A percentile compares a stretch with the other conserved stretches of the same genome.
Conservation (phyloP, 2,329 filamentous ascomycete genomes). For the Macrophomina phaseolina region DNA sequence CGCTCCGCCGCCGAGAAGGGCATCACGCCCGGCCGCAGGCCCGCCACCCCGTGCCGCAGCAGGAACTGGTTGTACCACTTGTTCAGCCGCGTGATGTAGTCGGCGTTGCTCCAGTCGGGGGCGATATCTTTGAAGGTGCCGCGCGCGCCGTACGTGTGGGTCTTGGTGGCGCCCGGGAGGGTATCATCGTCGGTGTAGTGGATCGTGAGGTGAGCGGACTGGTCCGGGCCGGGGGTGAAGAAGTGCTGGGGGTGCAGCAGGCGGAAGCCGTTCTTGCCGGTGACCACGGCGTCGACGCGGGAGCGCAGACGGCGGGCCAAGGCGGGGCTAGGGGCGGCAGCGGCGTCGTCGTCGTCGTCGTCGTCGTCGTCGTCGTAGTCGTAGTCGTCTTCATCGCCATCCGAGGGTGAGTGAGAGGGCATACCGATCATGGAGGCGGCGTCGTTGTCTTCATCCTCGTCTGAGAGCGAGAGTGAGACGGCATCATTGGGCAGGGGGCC, state of each 20-base stretch:
- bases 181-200: neutral
- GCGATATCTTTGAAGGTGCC: neutral
- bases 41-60: neutral
- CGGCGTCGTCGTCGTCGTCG: neutral
- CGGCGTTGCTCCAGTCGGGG: slow-evolving; percentile 1
- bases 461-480: too few relatives aligned
- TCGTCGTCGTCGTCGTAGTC: neutral
- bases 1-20: neutral
- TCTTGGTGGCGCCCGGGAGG: neutral
- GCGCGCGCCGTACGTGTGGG: neutral
- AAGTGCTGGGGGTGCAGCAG: slow-evolving; percentile 10
- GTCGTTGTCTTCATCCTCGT: too few relatives aligned
- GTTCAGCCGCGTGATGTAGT: slow-evolving; percentile 9
- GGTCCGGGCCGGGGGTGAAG: slow-evolving; percentile 4
- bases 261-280: slow-evolving; percentile 14
- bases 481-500: too few relatives aligned
- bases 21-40: neutral
- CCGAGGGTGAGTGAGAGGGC: too few relatives aligned
- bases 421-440: too few relatives aligned
- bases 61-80: slow-evolving; percentile 3
- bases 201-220: neutral
- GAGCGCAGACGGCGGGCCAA: neutral
- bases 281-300: too few relatives aligned
- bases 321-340: neutral
- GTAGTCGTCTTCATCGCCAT: neutral